A percentile compares a stretch with the other conserved stretches of the same genome.
Conservation (phyloP, 371 early-diverging fungal species). For the Coemansia sp. region DNA sequence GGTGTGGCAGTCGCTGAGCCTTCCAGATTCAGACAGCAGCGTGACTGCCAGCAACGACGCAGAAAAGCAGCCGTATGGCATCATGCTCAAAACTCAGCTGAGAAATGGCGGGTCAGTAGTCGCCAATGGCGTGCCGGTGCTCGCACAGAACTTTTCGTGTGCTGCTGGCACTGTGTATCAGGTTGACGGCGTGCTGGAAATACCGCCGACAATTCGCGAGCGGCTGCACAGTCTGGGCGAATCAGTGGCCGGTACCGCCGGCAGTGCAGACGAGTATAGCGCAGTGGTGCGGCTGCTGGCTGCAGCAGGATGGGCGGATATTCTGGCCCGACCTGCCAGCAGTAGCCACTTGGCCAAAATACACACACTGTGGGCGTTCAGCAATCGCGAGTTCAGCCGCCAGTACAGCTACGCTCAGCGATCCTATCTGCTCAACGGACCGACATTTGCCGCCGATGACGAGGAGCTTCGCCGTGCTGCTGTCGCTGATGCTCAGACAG, state of each 20-base stretch:
- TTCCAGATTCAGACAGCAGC: neutral
- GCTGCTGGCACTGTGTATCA: slow-evolving; percentile 37
- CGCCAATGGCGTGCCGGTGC: slow-evolving; percentile 34
- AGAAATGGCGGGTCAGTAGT: slow-evolving; percentile 9
- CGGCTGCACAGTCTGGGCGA: slow-evolving; percentile 15
- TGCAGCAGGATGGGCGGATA: slow-evolving; percentile 36
- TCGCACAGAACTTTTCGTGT: slow-evolving; percentile 32
- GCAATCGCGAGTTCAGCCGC: slow-evolving; percentile 31
- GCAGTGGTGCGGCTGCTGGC: slow-evolving; percentile 30
- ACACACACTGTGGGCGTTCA: slow-evolving; percentile 48
- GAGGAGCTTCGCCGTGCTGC: slow-evolving; percentile 18
- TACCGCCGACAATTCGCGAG: slow-evolving; percentile 41
- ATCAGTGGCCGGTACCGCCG: neutral
- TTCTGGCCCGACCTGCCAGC: slow-evolving; percentile 5
- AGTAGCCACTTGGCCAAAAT: slow-evolving; percentile 5
- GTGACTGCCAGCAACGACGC: neutral
- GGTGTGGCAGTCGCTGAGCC: slow-evolving; percentile 44
- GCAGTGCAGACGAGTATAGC: slow-evolving; percentile 13
- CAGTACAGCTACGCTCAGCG: slow-evolving; percentile 37
- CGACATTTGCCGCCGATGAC: slow-evolving; percentile 39
- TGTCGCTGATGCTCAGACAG: slow-evolving; percentile 23
- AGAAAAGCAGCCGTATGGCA: slow-evolving; percentile 4
- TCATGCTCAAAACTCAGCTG: slow-evolving; percentile 38
- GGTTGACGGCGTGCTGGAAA: slow-evolving; percentile 38
- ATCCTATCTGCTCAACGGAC: slow-evolving; percentile 40